Conservation (phyloP, 2,329 filamentous ascomycete genomes). For the Cladosporium sp. region DNA sequence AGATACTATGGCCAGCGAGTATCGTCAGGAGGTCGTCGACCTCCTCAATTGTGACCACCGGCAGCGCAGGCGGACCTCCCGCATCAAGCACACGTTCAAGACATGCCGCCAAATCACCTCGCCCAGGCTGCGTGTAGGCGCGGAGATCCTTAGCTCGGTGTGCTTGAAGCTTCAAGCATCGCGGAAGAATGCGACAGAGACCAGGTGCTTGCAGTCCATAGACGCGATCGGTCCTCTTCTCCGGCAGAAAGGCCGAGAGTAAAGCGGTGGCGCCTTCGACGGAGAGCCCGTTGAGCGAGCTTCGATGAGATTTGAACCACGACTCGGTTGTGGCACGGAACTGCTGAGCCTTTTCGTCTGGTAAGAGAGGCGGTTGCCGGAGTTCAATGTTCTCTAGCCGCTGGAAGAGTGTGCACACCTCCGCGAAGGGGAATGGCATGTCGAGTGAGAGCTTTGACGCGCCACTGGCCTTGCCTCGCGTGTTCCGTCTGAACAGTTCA, state of each 20-base stretch:
- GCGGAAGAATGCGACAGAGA: constrained; percentile 61
- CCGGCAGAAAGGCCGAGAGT: constrained; percentile 69
- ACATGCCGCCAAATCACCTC: constrained; percentile 65
- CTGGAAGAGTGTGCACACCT: constrained; percentile 69
- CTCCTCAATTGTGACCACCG: constrained; percentile 59
- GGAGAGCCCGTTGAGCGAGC: constrained; percentile 50
- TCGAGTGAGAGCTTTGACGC: not conserved
- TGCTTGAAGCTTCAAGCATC: constrained; percentile 58
- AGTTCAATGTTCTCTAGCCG: constrained; percentile 50
- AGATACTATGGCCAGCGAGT: constrained; percentile 62
- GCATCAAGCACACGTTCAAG: constrained; percentile 58
- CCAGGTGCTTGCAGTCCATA: constrained; percentile 60
- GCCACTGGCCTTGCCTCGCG: not conserved
- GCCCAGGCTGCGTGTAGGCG: constrained; percentile 53
- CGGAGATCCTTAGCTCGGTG: constrained; percentile 57
- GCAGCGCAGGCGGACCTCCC: constrained; percentile 42
- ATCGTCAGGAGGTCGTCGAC: constrained; percentile 60
- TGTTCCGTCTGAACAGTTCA: not conserved
- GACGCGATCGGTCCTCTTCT: constrained; percentile 69
- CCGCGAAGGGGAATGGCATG: constrained; percentile 63
- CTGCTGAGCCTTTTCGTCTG: constrained; percentile 23
- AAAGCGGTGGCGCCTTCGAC: constrained; percentile 55
- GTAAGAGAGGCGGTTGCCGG: constrained; percentile 36
- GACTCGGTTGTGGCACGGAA: constrained; percentile 40
- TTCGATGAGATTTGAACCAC: constrained; percentile 66